Evolutionary conservation across 345 rosid genomes (phyloP), one percentile per base, ranked within the genome.

Genomic region (Citrus sp.): DNA sequence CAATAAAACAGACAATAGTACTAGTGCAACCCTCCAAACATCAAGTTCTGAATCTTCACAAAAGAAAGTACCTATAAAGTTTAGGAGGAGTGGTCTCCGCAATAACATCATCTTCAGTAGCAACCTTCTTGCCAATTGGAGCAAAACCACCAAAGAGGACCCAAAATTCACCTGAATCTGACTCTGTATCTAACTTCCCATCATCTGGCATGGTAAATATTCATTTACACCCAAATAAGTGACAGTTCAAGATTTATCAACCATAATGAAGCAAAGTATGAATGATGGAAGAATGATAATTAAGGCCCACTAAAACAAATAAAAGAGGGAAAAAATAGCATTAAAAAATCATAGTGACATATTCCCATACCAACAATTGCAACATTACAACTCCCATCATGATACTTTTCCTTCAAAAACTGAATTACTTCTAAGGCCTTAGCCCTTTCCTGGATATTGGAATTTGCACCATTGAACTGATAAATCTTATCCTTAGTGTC

Each of bases 381-480:
- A 82, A 94, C 92, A 54, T 88, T 92, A 76, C 92, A 89, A 19
- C 72, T 87, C 83, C 98, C 98, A 27, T 90, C 95, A 69, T 94
- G 98, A 89, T 89, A 90, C 85, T 88, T 92, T 80, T 94, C 98
- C 87, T 94, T 94, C 81, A 94, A 86, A 88, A 87, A 94, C 83
- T 94, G 98, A 89, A 94, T 88, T 49, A 94, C 97, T 89, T 87
- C 98, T 86, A 92, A 88, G 61, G 99, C 97, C 87, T 97, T 97
- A 55, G 94, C 99, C 79, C 99, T 90, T 84, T 97, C 99, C 82
- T 97, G 99, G 80, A 97, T 94, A 84, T 91, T 97, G 51, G 99
- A 94, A 84, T 97, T 94, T 83, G 97, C 88, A 73, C 98, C 99
- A 81, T 97, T 97, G 89, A 97, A 97, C 87, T 97, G 99, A 89